phyloP scores from a whole-genome alignment of 1,284 basidiomycete genomes.

The Coniferiporia sulphurascens region DNA sequence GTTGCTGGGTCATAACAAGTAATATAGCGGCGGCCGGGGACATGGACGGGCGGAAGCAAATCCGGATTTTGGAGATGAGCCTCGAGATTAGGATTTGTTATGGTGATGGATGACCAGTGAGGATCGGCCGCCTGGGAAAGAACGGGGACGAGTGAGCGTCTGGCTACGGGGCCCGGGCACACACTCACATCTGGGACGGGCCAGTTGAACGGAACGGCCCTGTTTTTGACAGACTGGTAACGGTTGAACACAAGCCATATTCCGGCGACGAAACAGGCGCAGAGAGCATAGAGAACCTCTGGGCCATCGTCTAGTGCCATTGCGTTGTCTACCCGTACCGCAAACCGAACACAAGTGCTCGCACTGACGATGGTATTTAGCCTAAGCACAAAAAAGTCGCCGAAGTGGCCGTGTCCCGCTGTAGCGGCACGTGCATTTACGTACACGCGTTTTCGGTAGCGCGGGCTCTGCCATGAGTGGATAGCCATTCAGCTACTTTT shows the following conservation, averaged over 20 bases:
- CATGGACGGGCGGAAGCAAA: slow-evolving; percentile 46
- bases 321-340: neutral
- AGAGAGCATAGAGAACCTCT: slow-evolving; percentile 52
- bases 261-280: slow-evolving; percentile 64
- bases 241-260: slow-evolving; percentile 72
- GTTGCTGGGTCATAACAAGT: slow-evolving; percentile 92
- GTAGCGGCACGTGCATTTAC: neutral
- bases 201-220: slow-evolving; percentile 60
- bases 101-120: slow-evolving; percentile 48
- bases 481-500: neutral
- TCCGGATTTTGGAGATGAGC: slow-evolving; percentile 56
- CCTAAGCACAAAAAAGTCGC: neutral
- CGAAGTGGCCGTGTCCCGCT: no score
- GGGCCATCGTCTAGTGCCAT: slow-evolving; percentile 33
- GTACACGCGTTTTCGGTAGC: neutral
- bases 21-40: slow-evolving; percentile 62
- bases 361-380: no score
- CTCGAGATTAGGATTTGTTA: slow-evolving; percentile 53
- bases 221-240: slow-evolving; percentile 67
- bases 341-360: neutral
- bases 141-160: neutral
- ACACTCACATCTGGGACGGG: slow-evolving; percentile 52
- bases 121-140: slow-evolving; percentile 46
- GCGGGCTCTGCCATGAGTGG: neutral
- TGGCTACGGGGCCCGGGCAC: neutral